Conservation (phyloP, 2,329 filamentous ascomycete genomes). For the Curvularia lunata region DNA sequence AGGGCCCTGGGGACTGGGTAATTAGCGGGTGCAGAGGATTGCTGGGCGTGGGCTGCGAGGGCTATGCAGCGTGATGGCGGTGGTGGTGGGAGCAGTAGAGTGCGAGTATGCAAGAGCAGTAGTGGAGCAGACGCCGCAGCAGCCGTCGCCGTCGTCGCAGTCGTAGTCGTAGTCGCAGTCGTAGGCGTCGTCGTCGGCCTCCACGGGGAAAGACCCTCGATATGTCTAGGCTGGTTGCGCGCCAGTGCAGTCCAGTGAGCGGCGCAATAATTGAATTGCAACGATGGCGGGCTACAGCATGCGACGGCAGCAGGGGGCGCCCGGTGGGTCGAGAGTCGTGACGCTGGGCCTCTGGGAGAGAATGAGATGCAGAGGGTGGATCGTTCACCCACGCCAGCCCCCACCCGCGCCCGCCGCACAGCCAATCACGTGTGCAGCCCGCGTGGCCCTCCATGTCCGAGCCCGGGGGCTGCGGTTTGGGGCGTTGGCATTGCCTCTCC, state of each 20-base stretch:
- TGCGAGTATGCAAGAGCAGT: neutral
- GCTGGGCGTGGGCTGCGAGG: slow-evolving; percentile 3
- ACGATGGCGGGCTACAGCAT: slow-evolving; percentile 30
- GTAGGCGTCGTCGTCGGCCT: slow-evolving; percentile 11
- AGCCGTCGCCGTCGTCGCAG: neutral
- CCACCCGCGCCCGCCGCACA: slow-evolving; percentile 19
- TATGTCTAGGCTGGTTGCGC: slow-evolving; percentile 13
- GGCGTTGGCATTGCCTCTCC: neutral
- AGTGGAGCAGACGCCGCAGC: neutral
- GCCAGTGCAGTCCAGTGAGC: slow-evolving; percentile 27
- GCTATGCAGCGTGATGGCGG: neutral
- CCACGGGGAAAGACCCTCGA: slow-evolving; percentile 27
- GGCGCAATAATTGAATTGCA: slow-evolving; percentile 32
- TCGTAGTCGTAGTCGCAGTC: slow-evolving; percentile 15
- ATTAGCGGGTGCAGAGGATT: neutral
- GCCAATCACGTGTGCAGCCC: slow-evolving; percentile 24
- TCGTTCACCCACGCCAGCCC: slow-evolving; percentile 30
- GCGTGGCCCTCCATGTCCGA: neutral
- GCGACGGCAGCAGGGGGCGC: slow-evolving; percentile 34
- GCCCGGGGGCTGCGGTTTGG: neutral
- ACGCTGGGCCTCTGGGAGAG: slow-evolving; percentile 17
- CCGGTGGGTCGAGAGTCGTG: slow-evolving; percentile 28
- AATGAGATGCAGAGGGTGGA: slow-evolving; percentile 21
- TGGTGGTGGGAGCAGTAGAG: neutral
- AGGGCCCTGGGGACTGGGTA: slow-evolving; percentile 14